These are phyloP conservation scores for Gloeostereum incarnatum DNA, from an alignment of 768 basidiomycete species.

Conservation along the genomic window DNA sequence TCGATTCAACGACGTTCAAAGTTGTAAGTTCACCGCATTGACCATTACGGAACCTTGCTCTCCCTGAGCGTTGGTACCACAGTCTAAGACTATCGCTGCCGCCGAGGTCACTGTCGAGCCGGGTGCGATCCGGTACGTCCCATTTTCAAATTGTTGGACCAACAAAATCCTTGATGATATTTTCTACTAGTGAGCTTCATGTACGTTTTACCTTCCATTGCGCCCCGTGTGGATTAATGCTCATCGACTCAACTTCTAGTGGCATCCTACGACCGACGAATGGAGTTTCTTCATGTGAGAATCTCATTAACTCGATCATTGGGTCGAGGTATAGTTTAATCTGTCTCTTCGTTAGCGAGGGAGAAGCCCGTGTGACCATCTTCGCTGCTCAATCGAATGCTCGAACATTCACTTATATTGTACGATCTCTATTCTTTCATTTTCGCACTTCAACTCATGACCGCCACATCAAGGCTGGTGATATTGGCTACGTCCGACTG, in stretches of 20 bases:
- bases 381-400: slow-evolving; percentile 49
- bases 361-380: slow-evolving; percentile 42
- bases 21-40: no score
- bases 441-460: background rate
- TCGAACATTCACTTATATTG: slow-evolving; percentile 43
- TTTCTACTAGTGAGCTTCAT: slow-evolving; percentile 48
- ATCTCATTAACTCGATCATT: no score
- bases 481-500: slow-evolving; percentile 41
- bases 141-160: background rate
- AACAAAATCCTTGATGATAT: no score
- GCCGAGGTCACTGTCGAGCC: slow-evolving; percentile 53
- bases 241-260: no score
- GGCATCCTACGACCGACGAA: slow-evolving; percentile 56
- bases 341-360: slow-evolving; percentile 27
- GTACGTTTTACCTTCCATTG: slow-evolving; percentile 21
- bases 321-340: background rate
- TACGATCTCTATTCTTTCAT: background rate
- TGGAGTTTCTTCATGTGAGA: slow-evolving; percentile 44
- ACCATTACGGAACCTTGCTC: no score
- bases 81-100: slow-evolving; percentile 41
- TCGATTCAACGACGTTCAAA: slow-evolving; percentile 43
- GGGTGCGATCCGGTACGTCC: slow-evolving; percentile 42
- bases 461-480: slow-evolving; percentile 9
- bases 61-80: no score
- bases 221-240: no score